Evolutionary conservation across 257 asterid genomes (phyloP).

Genomic region (Solanum appendiculatum): DNA sequence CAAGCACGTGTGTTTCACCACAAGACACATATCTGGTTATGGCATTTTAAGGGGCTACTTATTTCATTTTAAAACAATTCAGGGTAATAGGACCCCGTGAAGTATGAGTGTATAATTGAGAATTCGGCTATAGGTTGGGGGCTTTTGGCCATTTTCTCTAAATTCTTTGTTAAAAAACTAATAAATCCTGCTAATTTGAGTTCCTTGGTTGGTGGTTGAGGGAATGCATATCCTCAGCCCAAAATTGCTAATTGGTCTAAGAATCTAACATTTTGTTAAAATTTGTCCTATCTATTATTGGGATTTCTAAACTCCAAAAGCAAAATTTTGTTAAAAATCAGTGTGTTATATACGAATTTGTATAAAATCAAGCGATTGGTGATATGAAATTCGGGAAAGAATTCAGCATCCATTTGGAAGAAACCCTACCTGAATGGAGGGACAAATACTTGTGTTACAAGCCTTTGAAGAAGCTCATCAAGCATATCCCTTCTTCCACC

Average conservation of each 20-base stretch:
- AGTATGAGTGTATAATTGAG: too few relatives aligned
- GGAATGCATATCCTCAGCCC: neutral
- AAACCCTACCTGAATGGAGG: constrained; percentile 93
- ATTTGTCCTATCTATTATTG: neutral
- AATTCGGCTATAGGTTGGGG: too few relatives aligned
- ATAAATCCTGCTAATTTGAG: neutral
- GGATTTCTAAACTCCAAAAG: neutral
- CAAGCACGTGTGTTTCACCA: too few relatives aligned
- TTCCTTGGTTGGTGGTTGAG: neutral
- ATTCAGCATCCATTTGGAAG: constrained; percentile 54
- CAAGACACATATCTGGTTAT: too few relatives aligned
- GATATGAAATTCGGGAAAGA: constrained; percentile 85
- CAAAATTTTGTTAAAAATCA: neutral
- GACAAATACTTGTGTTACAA: constrained; percentile 81
- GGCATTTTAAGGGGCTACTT: too few relatives aligned
- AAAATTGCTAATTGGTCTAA: neutral
- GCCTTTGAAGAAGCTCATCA: constrained; percentile 71
- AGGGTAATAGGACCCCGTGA: too few relatives aligned
- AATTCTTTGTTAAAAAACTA: neutral
- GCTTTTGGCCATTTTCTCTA: too few relatives aligned
- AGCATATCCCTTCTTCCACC: constrained; percentile 24
- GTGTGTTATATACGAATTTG: neutral
- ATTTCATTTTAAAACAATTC: too few relatives aligned
- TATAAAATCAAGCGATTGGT: neutral
- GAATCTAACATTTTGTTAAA: neutral